Evolutionary conservation across 2,329 filamentous ascomycete species (phyloP).

Genomic region (Pseudocercospora macadamiae): DNA sequence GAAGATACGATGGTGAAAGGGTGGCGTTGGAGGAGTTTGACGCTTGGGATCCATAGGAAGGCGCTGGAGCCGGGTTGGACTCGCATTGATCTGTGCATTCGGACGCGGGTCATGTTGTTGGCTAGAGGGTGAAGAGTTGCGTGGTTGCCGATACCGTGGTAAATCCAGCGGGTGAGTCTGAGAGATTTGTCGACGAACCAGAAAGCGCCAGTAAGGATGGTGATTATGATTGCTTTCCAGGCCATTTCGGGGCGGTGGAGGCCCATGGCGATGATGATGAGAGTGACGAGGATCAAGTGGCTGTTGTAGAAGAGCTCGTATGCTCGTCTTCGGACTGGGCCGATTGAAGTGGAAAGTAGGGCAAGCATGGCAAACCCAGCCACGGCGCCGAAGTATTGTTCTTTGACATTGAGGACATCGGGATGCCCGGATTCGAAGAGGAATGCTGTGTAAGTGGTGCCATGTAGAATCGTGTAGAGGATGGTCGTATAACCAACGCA

Average conservation of each 20-base stretch:
- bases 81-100: slow-evolving; percentile 19
- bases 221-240: slow-evolving; percentile 26
- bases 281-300: slow-evolving; percentile 26
- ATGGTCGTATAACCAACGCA: slow-evolving; percentile 30
- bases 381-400: slow-evolving; percentile 26
- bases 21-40: slow-evolving; percentile 25
- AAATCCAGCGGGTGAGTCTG: slow-evolving; percentile 25
- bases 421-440: slow-evolving; percentile 1
- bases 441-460: slow-evolving; percentile 19
- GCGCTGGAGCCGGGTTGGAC: slow-evolving; percentile 21
- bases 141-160: slow-evolving; percentile 21
- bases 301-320: slow-evolving; percentile 32
- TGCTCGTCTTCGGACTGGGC: slow-evolving; percentile 24
- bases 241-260: slow-evolving; percentile 29
- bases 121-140: slow-evolving; percentile 27
- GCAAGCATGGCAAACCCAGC: slow-evolving; percentile 29
- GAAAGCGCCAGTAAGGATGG: slow-evolving; percentile 21
- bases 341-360: slow-evolving; percentile 28
- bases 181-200: slow-evolving; percentile 27
- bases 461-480: slow-evolving; percentile 27
- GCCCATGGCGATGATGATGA: slow-evolving; percentile 26
- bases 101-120: slow-evolving; percentile 26
- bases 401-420: not conserved
- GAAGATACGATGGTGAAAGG: slow-evolving; percentile 30
- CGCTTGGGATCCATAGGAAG: slow-evolving; percentile 30